phyloP scores from a whole-genome alignment of 306 rosid species.

The Prunus armeniaca region DNA sequence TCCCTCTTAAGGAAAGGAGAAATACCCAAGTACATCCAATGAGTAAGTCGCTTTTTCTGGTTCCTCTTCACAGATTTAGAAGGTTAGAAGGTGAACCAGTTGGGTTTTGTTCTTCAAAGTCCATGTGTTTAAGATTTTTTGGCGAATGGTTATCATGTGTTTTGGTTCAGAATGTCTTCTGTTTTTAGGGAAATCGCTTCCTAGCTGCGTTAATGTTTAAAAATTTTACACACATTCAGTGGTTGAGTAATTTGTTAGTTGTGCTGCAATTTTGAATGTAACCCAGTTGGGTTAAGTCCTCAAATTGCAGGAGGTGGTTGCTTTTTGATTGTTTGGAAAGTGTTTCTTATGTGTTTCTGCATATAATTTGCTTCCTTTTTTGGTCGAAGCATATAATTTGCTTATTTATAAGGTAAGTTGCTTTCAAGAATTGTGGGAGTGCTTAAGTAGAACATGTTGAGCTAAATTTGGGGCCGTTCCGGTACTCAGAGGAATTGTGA shows the following conservation, averaged over 20 bases:
- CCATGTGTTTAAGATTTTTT: background rate
- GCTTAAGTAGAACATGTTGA: too few species aligned
- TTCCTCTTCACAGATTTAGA: background rate
- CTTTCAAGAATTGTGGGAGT: background rate
- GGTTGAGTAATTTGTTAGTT: background rate
- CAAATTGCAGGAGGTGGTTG: background rate
- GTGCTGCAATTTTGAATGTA: background rate
- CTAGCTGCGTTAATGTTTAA: background rate
- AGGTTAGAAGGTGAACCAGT: background rate
- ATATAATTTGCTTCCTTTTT: background rate
- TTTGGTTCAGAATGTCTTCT: background rate
- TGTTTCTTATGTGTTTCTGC: background rate
- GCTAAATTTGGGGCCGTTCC: background rate
- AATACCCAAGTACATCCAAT: constrained; percentile 44
- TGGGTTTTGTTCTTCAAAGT: background rate
- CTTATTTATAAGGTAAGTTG: background rate
- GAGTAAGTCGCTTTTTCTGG: constrained; percentile 17
- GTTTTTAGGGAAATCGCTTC: background rate
- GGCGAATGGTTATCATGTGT: background rate
- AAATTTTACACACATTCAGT: background rate
- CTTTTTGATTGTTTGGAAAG: background rate
- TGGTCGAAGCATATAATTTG: background rate
- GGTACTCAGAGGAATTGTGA: background rate
- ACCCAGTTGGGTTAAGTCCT: background rate
- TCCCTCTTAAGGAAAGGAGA: constrained; percentile 55